A percentile compares a stretch with the other conserved stretches of the same genome.
Evolutionary conservation across 441 rosid species (phyloP).

Genomic region (Bocquillonia castaneifolia): DNA sequence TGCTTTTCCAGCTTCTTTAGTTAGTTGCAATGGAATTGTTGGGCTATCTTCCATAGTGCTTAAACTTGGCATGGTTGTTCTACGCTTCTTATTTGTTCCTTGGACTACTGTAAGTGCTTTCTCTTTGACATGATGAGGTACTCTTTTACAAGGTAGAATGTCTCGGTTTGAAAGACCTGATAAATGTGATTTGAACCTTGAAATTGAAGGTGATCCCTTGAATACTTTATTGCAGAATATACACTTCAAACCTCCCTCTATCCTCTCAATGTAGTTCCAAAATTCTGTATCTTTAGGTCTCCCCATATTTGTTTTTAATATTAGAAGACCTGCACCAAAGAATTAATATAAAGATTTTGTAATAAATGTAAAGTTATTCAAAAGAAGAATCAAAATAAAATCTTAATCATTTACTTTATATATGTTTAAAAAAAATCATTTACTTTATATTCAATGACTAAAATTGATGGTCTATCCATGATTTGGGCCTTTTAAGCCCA

Average conservation of each 20-base stretch:
- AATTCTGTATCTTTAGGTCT: background rate
- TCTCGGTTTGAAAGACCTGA: slow-evolving; percentile 3
- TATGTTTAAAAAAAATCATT: too few relatives aligned
- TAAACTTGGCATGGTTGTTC: background rate
- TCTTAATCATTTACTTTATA: too few relatives aligned
- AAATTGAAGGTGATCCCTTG: background rate
- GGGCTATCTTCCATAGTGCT: background rate
- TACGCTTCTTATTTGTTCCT: background rate
- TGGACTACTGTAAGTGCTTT: slow-evolving; percentile 5
- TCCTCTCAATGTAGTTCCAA: background rate
- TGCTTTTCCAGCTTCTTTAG: background rate
- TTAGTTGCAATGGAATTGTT: background rate
- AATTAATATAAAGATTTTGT: background rate
- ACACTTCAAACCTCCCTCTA: background rate
- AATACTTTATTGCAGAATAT: background rate
- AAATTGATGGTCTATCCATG: too few relatives aligned
- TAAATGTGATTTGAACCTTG: slow-evolving; percentile 15
- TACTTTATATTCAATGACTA: too few relatives aligned
- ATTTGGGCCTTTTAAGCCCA: too few relatives aligned
- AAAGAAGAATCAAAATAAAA: too few relatives aligned
- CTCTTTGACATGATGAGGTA: background rate
- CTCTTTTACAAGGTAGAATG: slow-evolving; percentile 1
- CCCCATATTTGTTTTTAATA: background rate
- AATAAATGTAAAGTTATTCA: too few relatives aligned
- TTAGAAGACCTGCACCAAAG: background rate